phyloP scores from a whole-genome alignment of 2,329 filamentous ascomycete genomes.

The Microcera coccophila region DNA sequence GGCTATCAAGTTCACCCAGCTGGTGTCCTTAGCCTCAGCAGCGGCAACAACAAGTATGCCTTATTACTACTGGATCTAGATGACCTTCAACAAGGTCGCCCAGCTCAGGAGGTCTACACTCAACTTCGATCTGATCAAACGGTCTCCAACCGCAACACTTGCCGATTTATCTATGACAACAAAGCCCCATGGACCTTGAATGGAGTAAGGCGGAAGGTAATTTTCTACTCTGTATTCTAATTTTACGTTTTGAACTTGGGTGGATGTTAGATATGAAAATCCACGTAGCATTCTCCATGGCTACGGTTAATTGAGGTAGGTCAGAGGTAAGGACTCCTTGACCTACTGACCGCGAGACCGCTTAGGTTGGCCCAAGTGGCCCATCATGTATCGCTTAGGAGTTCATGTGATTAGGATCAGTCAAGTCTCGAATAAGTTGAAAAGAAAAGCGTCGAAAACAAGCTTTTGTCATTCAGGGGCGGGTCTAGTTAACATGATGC shows the following conservation, averaged over 20 bases:
- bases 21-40: no score
- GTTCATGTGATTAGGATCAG: constrained; percentile 10
- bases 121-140: no score
- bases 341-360: constrained; percentile 32
- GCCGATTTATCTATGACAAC: constrained; percentile 5
- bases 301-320: constrained; percentile 39
- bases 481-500: constrained; percentile 29
- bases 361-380: constrained; percentile 15
- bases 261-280: constrained; percentile 12
- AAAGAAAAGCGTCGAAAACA: neutral
- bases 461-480: constrained; percentile 21
- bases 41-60: no score
- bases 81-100: no score
- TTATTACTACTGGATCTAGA: no score
- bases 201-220: constrained; percentile 24
- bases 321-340: constrained; percentile 51
- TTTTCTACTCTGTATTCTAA: constrained; percentile 27
- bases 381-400: constrained; percentile 26
- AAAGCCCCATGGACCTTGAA: constrained; percentile 4
- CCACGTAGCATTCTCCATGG: constrained; percentile 11
- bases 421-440: constrained; percentile 2
- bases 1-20: constrained; percentile 22
- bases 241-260: constrained; percentile 14
- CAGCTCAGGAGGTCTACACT: no score
- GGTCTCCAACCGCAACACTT: constrained; percentile 3